These are phyloP conservation scores for Wickerhamomyces bisporus DNA, from an alignment of 805 yeast genomes.

Conservation along the genomic window DNA sequence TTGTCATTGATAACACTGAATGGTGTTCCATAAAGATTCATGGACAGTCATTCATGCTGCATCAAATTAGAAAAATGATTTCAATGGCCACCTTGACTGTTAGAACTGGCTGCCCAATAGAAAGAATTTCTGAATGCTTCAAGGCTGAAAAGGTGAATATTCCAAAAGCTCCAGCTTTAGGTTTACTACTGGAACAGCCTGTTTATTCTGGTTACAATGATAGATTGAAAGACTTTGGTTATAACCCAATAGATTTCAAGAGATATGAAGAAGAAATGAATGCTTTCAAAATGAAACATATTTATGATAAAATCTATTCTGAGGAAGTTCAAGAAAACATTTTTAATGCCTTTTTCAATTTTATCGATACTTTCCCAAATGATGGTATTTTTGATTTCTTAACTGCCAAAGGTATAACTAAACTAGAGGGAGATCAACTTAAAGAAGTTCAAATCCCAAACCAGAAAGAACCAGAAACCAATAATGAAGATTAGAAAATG, in stretches of 20 bases:
- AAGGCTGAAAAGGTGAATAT: conserved; percentile 71
- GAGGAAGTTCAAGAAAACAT: conserved; percentile 87
- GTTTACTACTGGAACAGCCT: conserved; percentile 84
- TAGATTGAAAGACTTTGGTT: conserved; percentile 68
- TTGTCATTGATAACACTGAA: conserved; percentile 87
- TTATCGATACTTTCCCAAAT: conserved; percentile 76
- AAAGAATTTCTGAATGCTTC: conserved; percentile 74
- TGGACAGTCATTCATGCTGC: conserved; percentile 97
- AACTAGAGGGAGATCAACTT: conserved; percentile 10
- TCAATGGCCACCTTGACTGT: conserved; percentile 87
- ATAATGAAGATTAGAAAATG: conserved; percentile 3
- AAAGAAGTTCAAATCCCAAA: conserved; percentile 21
- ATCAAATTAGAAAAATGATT: conserved; percentile 97
- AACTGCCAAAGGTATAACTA: conserved; percentile 37
- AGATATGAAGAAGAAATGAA: conserved; percentile 68
- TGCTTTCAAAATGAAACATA: conserved; percentile 78
- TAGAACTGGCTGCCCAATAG: conserved; percentile 78
- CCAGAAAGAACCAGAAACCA: conserved; percentile 11
- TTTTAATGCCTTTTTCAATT: conserved; percentile 86
- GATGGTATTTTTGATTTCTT: conserved; percentile 41
- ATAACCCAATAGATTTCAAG: conserved; percentile 66
- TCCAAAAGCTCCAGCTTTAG: conserved; percentile 97
- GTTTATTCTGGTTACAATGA: conserved; percentile 83
- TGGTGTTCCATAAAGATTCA: conserved; percentile 96
- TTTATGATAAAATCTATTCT: conserved; percentile 86